Percentiles rank a stretch among this genome's conserved stretches.
phyloP scores from a whole-genome alignment of 1,139 yeast genomes.

The Chernovozyma aurita region DNA sequence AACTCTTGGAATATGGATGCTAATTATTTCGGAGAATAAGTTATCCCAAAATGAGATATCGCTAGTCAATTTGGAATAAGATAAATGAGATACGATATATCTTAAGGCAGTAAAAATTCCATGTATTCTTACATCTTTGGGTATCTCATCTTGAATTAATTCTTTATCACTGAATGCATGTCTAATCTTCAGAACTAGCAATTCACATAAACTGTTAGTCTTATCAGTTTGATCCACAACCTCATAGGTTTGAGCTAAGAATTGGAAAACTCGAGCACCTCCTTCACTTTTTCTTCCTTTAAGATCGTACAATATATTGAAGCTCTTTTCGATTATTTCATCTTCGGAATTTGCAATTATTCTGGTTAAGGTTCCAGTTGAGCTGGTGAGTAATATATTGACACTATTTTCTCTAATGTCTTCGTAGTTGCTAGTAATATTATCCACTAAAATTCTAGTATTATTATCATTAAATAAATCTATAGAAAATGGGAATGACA shows the following conservation, averaged over 20 bases:
- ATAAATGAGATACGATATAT: conserved; percentile 37
- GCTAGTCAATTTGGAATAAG: conserved; percentile 10
- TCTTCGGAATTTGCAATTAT: conserved; percentile 1
- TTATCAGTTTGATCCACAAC: conserved; percentile 13
- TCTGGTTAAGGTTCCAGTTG: conserved; percentile 23
- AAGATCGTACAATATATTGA: conserved; percentile 45
- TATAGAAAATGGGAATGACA: conserved; percentile 16
- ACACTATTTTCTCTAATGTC: conserved; percentile 61
- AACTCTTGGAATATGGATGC: conserved; percentile 20
- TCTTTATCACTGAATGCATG: conserved; percentile 22
- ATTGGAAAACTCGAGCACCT: conserved; percentile 65
- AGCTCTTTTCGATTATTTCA: conserved; percentile 28
- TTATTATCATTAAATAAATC: conserved; percentile 35
- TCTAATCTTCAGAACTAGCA: conserved; percentile 25
- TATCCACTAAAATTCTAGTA: conserved; percentile 51
- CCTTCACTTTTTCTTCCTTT: conserved; percentile 78
- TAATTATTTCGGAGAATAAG: conserved; percentile 7
- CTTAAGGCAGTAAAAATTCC: conserved; percentile 60
- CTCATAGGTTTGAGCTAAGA: conserved; percentile 30
- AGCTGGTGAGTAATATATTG: conserved; percentile 45
- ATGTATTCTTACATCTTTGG: conserved; percentile 49
- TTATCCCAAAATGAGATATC: conserved; percentile 5
- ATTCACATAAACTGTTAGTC: conserved; percentile 22
- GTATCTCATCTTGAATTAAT: conserved; percentile 33
- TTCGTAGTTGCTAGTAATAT: conserved; percentile 66